A percentile compares a stretch with the other conserved stretches of the same genome.
Evolutionary conservation across 495 filamentous ascomycete species (phyloP).

Genomic region (Neurospora tetrasperma): DNA sequence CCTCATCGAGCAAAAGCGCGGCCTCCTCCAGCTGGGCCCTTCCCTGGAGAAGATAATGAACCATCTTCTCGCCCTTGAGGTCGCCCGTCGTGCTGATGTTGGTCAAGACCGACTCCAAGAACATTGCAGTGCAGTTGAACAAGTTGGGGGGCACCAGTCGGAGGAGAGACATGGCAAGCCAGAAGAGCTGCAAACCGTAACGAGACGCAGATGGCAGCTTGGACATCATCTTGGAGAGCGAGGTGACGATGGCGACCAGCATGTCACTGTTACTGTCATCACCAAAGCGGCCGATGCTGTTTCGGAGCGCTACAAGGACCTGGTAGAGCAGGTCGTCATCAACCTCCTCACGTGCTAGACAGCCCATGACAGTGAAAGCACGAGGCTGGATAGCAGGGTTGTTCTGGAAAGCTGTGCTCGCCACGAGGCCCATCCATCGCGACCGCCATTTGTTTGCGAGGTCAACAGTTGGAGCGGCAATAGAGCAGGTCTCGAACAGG

Average conservation of each 20-base stretch:
- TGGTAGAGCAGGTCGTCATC: slow-evolving; percentile 61
- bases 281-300: slow-evolving; percentile 46
- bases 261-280: slow-evolving; percentile 53
- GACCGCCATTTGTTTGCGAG: slow-evolving; percentile 60
- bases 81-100: slow-evolving; percentile 48
- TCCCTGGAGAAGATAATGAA: slow-evolving; percentile 46
- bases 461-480: slow-evolving; percentile 52
- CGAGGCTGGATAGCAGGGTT: slow-evolving; percentile 58
- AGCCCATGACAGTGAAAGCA: slow-evolving; percentile 61
- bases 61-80: slow-evolving; percentile 47
- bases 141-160: slow-evolving; percentile 46
- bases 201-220: slow-evolving; percentile 53
- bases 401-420: slow-evolving; percentile 60
- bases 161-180: slow-evolving; percentile 55
- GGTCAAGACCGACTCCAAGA: slow-evolving; percentile 50
- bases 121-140: slow-evolving; percentile 51
- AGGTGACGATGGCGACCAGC: slow-evolving; percentile 53
- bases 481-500: slow-evolving; percentile 48
- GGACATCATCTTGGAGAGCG: slow-evolving; percentile 57
- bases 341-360: slow-evolving; percentile 54
- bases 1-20: slow-evolving; percentile 45
- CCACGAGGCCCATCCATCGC: slow-evolving; percentile 60
- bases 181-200: slow-evolving; percentile 58
- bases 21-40: slow-evolving; percentile 46
- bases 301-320: slow-evolving; percentile 53